Evolutionary conservation across 768 basidiomycete genomes (phyloP), one percentile per base, ranked within the genome.

Genomic region (Termitomyces sp.): DNA sequence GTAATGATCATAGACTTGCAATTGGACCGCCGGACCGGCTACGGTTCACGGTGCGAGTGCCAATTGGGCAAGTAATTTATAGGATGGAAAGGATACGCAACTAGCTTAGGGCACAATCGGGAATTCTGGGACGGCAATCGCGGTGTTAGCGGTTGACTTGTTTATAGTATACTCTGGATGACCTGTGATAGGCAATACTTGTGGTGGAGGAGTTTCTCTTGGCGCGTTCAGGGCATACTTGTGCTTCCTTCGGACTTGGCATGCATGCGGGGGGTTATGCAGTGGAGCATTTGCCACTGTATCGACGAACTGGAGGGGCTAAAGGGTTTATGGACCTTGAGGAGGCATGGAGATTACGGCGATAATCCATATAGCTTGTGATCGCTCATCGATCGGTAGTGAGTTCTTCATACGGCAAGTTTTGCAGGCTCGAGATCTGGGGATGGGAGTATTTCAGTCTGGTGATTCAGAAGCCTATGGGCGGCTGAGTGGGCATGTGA

Each of bases 261-360:
- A 22, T 18, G 27, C 20, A 41, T 31, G 6, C 16, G 31, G n/a
- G n/a, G 31, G 18, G 5, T 46, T 22, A 33, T 18, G 49, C 4
- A 18, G 30, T 27, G 30, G 47, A 16, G 18, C 11, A 16, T n/a
- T 20, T 13, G 33, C 49, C 20, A 24, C 44, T 24, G 44, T 45
- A 45, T 45, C 44, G 44, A 45, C 44, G 44, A 24, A 45, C 20
- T 12, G 22, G 44, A 45, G 20, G 44, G 33, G 48, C 30, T 33
- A 12, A 33, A 9, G 22, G 31, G 27, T 50, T 33, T 15, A 49
- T 5, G 6, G 13, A 27, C 13, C 15, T 15, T 18, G 22, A 39
- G n/a, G 49, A n/a, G 24, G 13, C 6, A 24, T 41, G 57, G 57
- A 57, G 57, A 57, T 57, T 58, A 34, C 57, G 57, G 57, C 49